These are phyloP conservation scores for Tephrocybe rancida DNA, from an alignment of 768 basidiomycete species.

Conservation along the genomic window DNA sequence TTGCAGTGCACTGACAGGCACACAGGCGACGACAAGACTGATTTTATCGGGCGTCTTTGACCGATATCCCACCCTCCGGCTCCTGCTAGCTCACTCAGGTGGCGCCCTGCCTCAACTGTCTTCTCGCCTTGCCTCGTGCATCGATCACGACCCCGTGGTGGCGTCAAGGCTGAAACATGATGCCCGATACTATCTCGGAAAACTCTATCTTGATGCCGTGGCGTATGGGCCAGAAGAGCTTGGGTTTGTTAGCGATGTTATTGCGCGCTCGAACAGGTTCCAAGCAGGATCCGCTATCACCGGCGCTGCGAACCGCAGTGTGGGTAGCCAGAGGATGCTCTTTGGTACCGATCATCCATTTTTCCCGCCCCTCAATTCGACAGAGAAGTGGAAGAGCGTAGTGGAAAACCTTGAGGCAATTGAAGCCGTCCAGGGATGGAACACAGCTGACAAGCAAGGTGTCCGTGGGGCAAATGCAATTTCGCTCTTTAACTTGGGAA, in stretches of 20 bases:
- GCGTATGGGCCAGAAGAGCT: slow-evolving; percentile 87
- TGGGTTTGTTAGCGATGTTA: slow-evolving; percentile 71
- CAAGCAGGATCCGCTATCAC: slow-evolving; percentile 31
- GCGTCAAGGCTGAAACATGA: slow-evolving; percentile 77
- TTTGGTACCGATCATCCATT: slow-evolving; percentile 93
- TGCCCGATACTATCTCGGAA: slow-evolving; percentile 81
- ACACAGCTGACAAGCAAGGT: slow-evolving; percentile 55
- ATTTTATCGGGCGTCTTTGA: slow-evolving; percentile 84
- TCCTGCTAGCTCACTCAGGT: slow-evolving; percentile 87
- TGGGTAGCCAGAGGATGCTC: slow-evolving; percentile 63
- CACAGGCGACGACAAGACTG: slow-evolving; percentile 71
- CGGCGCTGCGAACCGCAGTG: slow-evolving; percentile 35
- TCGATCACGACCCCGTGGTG: slow-evolving; percentile 83
- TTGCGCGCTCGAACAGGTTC: slow-evolving; percentile 62
- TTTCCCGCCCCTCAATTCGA: slow-evolving; percentile 76
- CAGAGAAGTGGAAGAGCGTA: slow-evolving; percentile 82
- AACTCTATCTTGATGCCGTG: slow-evolving; percentile 85
- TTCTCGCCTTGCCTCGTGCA: slow-evolving; percentile 82
- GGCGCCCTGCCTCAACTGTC: slow-evolving; percentile 84
- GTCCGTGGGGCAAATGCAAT: slow-evolving; percentile 79
- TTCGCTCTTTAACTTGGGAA: slow-evolving; percentile 58
- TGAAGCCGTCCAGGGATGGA: slow-evolving; percentile 63
- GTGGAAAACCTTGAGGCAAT: slow-evolving; percentile 87
- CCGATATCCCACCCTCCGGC: slow-evolving; percentile 70
- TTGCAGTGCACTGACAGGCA: slow-evolving; percentile 7